Evolutionary conservation across 1,284 basidiomycete species (phyloP).

Genomic region (Ganoderma sinense): DNA sequence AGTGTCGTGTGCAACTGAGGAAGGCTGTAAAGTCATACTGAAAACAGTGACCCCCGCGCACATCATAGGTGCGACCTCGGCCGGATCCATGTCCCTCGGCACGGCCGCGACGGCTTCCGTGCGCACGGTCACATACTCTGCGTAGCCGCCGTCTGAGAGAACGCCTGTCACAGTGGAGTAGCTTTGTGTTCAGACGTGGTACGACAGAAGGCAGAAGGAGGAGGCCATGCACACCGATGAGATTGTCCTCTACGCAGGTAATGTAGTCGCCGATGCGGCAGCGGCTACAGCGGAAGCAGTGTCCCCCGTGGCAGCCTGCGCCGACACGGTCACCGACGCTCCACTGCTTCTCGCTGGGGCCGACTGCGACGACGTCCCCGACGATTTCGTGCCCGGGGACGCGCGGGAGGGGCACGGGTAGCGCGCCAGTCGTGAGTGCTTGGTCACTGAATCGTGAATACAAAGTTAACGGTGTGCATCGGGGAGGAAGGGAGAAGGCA

Average conservation of each 20-base stretch:
- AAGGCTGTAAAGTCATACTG: conserved; percentile 26
- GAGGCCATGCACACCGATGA: conserved; percentile 12
- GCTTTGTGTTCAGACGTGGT: neutral
- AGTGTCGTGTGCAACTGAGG: neutral
- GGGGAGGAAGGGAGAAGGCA: neutral
- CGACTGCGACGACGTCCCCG: conserved; percentile 34
- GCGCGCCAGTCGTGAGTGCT: conserved; percentile 26
- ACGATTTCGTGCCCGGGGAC: conserved; percentile 38
- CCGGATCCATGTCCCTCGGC: conserved; percentile 43
- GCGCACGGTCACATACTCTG: conserved; percentile 44
- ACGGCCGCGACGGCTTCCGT: conserved; percentile 42
- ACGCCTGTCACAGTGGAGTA: conserved; percentile 34
- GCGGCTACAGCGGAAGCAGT: conserved; percentile 29
- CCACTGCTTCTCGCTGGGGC: conserved; percentile 25
- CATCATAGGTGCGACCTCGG: conserved; percentile 48
- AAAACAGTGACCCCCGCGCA: conserved; percentile 45
- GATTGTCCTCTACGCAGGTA: conserved; percentile 24
- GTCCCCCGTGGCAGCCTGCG: conserved; percentile 34
- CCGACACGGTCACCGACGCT: conserved; percentile 36
- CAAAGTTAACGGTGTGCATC: neutral
- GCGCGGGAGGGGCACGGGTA: conserved; percentile 27
- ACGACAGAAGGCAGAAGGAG: neutral
- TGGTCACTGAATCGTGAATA: conserved; percentile 28
- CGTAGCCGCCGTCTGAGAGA: conserved; percentile 45
- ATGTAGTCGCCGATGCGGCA: conserved; percentile 29